A percentile compares a stretch with the other conserved stretches of the same genome.
These are phyloP conservation scores for Polyporus arcularius DNA, from an alignment of 768 basidiomycete genomes.

Conservation along the genomic window DNA sequence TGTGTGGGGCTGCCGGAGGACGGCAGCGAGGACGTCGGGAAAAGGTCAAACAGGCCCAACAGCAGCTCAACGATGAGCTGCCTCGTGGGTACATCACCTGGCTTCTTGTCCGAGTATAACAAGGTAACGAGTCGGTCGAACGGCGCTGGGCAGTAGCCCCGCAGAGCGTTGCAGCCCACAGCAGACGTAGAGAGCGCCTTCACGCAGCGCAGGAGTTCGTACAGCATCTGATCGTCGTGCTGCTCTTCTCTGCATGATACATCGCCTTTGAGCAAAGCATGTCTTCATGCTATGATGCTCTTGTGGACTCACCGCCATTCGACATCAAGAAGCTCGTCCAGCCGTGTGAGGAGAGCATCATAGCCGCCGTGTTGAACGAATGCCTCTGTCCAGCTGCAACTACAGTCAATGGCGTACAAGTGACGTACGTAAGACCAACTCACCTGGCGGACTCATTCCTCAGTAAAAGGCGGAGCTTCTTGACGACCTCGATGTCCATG, in stretches of 20 bases:
- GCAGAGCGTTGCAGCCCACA: constrained; percentile 86
- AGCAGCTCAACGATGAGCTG: constrained; percentile 91
- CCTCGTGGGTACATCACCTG: constrained; percentile 88
- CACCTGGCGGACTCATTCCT: constrained; percentile 91
- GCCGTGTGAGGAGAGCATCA: constrained; percentile 72
- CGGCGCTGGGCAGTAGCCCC: constrained; percentile 86
- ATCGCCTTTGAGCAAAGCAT: background rate
- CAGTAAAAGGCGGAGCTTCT: constrained; percentile 83
- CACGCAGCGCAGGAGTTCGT: constrained; percentile 90
- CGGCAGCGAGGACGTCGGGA: constrained; percentile 70
- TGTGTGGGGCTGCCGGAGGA: constrained; percentile 40
- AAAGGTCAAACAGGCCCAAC: constrained; percentile 86
- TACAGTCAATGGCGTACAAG: background rate
- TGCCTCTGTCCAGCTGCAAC: constrained; percentile 80
- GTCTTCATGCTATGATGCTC: background rate
- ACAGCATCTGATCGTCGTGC: constrained; percentile 92
- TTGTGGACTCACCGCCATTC: constrained; percentile 83
- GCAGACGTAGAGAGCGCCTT: constrained; percentile 91
- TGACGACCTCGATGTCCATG: constrained; percentile 85
- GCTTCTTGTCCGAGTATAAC: constrained; percentile 97
- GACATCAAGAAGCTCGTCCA: constrained; percentile 90
- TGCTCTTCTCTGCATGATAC: constrained; percentile 83
- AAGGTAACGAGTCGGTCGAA: constrained; percentile 82
- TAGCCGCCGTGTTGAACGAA: constrained; percentile 88
- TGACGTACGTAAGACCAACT: constrained; percentile 11